Conservation (phyloP, 192 early-diverging fungal species). For the Coemansia sp. region DNA sequence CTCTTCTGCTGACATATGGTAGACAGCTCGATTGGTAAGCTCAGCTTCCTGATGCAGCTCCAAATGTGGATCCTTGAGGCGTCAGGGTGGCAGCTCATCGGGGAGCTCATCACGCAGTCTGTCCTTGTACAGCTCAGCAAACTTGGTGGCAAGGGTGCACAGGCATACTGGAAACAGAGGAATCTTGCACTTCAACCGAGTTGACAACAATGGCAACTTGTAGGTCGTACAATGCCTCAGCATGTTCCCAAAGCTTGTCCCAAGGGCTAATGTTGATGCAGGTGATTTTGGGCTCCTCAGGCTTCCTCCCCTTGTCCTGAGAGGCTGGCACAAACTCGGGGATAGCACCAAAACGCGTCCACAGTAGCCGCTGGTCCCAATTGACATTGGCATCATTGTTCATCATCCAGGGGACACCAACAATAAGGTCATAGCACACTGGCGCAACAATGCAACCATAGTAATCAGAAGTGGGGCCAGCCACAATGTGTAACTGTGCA, state of each 20-base stretch:
- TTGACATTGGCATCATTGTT: neutral
- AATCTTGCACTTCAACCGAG: neutral
- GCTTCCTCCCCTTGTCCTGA: neutral
- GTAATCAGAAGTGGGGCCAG: neutral
- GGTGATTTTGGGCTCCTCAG: too few relatives aligned
- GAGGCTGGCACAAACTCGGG: neutral
- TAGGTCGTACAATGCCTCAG: neutral
- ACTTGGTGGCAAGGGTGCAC: neutral
- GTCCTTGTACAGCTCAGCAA: neutral
- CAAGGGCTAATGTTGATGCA: neutral
- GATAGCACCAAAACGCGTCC: neutral
- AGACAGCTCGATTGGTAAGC: neutral
- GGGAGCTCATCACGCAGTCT: neutral
- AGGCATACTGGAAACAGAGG: neutral
- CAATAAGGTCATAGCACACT: neutral
- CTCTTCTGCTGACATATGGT: neutral
- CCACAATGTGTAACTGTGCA: neutral
- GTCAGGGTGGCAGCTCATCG: neutral
- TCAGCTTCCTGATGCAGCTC: neutral
- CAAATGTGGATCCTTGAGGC: neutral
- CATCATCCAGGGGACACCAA: neutral
- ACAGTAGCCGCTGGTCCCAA: neutral
- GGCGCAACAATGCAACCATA: neutral
- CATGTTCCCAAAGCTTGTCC: neutral
- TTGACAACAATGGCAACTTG: neutral